Evolutionary conservation across 2,329 filamentous ascomycete species (phyloP).

Genomic region (Hypoxylon sp.): DNA sequence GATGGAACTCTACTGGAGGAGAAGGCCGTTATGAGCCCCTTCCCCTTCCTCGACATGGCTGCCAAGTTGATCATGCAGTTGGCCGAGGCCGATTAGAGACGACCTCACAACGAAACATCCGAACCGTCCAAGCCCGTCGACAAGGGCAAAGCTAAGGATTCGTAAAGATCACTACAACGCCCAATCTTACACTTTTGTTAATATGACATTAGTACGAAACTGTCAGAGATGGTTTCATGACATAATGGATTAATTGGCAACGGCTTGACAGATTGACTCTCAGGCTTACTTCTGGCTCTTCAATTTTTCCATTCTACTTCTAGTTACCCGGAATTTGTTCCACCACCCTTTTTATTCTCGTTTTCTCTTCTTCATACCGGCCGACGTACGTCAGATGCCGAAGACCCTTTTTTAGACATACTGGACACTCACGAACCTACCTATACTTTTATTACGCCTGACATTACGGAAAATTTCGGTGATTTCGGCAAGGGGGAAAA

Average conservation of each 20-base stretch:
- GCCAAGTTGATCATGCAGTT: constrained; percentile 93
- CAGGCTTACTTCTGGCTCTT: constrained; percentile 7
- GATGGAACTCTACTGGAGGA: constrained; percentile 84
- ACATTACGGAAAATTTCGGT: constrained; percentile 24
- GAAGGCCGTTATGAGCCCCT: constrained; percentile 95
- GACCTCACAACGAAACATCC: constrained; percentile 19
- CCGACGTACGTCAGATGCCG: background rate
- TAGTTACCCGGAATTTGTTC: constrained; percentile 19
- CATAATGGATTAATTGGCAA: background rate
- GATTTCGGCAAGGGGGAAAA: constrained; percentile 13
- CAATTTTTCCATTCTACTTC: background rate
- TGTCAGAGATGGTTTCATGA: background rate
- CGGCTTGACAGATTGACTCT: background rate
- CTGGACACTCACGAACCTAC: constrained; percentile 40
- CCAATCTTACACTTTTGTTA: background rate
- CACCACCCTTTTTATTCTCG: constrained; percentile 7
- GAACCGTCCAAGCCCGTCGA: constrained; percentile 13
- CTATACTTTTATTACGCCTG: constrained; percentile 27
- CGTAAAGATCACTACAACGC: background rate
- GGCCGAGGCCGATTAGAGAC: constrained; percentile 77
- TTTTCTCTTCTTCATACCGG: background rate
- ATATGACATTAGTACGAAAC: constrained; percentile 9
- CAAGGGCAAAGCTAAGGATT: background rate
- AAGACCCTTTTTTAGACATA: constrained; percentile 34
- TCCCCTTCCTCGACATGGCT: constrained; percentile 95